Percentiles rank a stretch among this genome's conserved stretches.
phyloP scores from a whole-genome alignment of 2,329 filamentous ascomycete genomes.

The Ceratocystis smalleyi region DNA sequence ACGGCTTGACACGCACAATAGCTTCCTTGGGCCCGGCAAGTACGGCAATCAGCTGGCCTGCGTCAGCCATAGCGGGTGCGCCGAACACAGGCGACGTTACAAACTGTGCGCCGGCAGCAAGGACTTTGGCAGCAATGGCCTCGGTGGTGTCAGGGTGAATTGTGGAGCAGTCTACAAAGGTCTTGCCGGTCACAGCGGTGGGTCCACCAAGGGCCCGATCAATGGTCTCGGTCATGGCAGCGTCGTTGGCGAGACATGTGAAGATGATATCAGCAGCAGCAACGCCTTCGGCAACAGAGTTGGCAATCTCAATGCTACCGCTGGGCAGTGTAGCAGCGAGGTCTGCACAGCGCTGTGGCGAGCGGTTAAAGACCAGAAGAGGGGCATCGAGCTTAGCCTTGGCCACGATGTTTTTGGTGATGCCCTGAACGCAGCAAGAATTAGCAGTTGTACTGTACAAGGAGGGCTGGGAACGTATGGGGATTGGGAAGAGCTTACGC shows the following conservation, averaged over 20 bases:
- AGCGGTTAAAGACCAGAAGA: constrained; percentile 69
- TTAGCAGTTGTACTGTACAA: background rate
- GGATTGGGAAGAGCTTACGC: constrained; percentile 34
- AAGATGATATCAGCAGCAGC: constrained; percentile 63
- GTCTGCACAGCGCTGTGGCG: constrained; percentile 46
- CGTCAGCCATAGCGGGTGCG: constrained; percentile 53
- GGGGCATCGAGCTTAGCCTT: constrained; percentile 59
- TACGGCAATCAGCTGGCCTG: constrained; percentile 56
- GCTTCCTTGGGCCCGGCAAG: constrained; percentile 47
- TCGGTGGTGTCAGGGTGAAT: constrained; percentile 71
- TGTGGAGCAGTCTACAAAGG: constrained; percentile 78
- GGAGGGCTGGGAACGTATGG: background rate
- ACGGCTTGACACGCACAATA: constrained; percentile 51
- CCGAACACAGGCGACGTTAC: constrained; percentile 59
- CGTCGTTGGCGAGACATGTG: constrained; percentile 64
- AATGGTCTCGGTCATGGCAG: constrained; percentile 50
- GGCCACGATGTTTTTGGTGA: constrained; percentile 67
- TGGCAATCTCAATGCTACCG: constrained; percentile 48
- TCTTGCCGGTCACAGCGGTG: constrained; percentile 46
- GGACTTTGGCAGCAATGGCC: constrained; percentile 42
- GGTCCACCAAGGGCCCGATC: constrained; percentile 35
- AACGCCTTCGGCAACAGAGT: constrained; percentile 50
- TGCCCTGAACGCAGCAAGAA: constrained; percentile 39
- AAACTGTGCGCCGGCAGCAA: constrained; percentile 50
- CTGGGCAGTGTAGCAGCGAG: constrained; percentile 44